phyloP scores from a whole-genome alignment of 2,329 filamentous ascomycete species.

The Uncinocarpus reesii region DNA sequence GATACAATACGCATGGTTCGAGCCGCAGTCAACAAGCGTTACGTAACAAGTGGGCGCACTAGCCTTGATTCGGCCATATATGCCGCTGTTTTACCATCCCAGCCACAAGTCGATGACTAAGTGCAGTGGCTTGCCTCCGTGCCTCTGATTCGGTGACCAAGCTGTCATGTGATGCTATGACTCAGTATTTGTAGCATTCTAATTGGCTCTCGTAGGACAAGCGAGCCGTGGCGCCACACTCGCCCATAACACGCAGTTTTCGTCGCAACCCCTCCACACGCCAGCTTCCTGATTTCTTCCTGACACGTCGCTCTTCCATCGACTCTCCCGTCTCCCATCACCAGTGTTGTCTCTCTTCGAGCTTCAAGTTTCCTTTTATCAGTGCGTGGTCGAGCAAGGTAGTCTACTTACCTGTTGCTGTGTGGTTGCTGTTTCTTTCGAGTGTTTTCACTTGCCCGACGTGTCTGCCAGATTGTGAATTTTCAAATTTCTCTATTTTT shows the following conservation, averaged over 20 bases:
- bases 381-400: background rate
- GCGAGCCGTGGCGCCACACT: no score
- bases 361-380: background rate
- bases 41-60: no score
- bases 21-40: no score
- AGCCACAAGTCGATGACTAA: background rate
- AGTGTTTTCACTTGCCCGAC: background rate
- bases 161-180: no score
- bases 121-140: background rate
- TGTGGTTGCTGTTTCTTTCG: background rate
- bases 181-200: no score
- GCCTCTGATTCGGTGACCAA: no score
- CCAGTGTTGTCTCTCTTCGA: background rate
- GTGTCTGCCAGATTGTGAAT: background rate
- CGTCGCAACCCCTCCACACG: conserved; percentile 2
- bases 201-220: no score
- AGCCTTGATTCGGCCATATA: background rate
- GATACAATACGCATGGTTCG: no score
- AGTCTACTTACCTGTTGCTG: background rate
- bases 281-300: background rate
- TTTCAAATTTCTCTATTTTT: background rate
- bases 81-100: background rate
- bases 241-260: no score
- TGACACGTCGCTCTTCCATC: background rate
- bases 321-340: background rate